These are phyloP conservation scores for Primulina tabacum DNA, from an alignment of 257 asterid species.

Conservation along the genomic window DNA sequence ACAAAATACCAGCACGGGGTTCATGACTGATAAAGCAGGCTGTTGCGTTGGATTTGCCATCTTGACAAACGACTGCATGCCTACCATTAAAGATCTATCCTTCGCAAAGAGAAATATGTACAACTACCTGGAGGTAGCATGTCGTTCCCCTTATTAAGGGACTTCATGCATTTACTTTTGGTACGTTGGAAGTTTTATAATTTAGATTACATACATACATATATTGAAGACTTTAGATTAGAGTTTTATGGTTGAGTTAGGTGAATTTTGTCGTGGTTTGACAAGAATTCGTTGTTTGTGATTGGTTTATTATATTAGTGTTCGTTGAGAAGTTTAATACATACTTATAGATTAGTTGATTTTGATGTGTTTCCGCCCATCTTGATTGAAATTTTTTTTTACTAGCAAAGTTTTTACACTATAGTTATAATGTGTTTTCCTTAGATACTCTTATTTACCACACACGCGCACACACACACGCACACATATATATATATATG, in stretches of 20 bases:
- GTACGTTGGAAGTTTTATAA: too few species aligned
- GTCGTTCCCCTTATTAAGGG: background rate
- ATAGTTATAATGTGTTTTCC: background rate
- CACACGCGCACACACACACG: too few species aligned
- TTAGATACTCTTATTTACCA: background rate
- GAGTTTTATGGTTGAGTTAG: background rate
- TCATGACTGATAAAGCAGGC: conserved; percentile 8
- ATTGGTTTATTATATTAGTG: too few species aligned
- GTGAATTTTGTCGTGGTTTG: background rate
- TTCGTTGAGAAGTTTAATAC: too few species aligned
- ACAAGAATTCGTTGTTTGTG: background rate
- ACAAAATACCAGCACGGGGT: background rate
- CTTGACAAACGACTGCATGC: conserved; percentile 10
- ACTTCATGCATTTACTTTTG: too few species aligned
- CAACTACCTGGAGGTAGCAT: background rate
- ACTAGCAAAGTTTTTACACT: background rate
- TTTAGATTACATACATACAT: too few species aligned
- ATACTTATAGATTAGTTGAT: background rate
- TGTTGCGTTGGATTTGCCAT: conserved; percentile 14
- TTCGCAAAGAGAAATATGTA: background rate
- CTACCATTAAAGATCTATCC: conserved; percentile 2
- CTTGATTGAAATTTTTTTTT: too few species aligned
- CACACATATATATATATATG: too few species aligned
- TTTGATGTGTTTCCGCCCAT: background rate
- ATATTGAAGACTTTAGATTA: too few species aligned